Conservation (phyloP, 257 asterid species). For the Solanum sejunctum region DNA sequence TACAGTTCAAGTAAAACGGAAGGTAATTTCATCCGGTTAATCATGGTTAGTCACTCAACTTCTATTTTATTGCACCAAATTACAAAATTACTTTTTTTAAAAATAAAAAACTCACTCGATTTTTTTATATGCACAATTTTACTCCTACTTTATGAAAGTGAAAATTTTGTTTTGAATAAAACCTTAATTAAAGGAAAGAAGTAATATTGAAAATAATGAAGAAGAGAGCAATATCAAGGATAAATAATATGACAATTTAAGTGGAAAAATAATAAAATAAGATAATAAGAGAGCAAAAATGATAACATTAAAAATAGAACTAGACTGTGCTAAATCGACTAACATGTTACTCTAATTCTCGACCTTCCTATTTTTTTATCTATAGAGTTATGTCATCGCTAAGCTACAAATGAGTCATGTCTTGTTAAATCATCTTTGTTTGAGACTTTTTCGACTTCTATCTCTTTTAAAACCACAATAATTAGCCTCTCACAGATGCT, state of each 20-base stretch:
- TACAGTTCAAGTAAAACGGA: neutral
- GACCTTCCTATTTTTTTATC: neutral
- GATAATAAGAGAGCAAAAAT: neutral
- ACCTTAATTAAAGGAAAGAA: too few relatives aligned
- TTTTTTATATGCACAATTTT: neutral
- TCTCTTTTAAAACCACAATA: neutral
- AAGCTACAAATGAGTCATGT: accelerated
- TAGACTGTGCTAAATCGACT: accelerated
- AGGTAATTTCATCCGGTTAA: neutral
- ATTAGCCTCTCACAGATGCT: neutral
- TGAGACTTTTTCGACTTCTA: neutral
- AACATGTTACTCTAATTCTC: too few relatives aligned
- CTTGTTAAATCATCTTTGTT: neutral
- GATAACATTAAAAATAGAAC: neutral
- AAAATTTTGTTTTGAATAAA: neutral
- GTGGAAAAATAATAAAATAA: too few relatives aligned
- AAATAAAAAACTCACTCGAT: neutral
- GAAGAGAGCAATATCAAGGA: accelerated
- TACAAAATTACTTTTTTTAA: neutral
- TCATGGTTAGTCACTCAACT: neutral
- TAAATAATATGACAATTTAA: neutral
- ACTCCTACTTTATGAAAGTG: neutral
- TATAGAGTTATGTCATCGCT: neutral
- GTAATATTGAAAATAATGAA: neutral
- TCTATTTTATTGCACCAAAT: neutral